Evolutionary conservation across 2,329 filamentous ascomycete species (phyloP), one percentile per base, ranked within the genome.

Genomic region (Trichoderma oligosporum): DNA sequence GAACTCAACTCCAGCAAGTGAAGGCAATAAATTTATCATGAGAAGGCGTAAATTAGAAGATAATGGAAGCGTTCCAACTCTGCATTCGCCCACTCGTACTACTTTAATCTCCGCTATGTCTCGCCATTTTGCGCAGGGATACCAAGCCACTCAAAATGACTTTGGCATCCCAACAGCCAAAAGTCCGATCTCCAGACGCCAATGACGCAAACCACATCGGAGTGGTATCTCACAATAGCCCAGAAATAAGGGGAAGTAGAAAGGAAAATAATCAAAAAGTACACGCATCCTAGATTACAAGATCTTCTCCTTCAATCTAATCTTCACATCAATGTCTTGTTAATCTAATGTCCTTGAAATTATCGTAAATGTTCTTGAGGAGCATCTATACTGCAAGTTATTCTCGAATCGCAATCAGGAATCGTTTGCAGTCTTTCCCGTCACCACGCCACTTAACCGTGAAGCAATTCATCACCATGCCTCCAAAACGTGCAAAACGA

Each of bases 171-270:
- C 55, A 55, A 55, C 56, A 46, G 45, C 22, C 18, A 42, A 56
- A 59, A 18, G 4, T 27, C 49, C 69, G 70, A 73, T 73, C 70
- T 60, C 59, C 57, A 64, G 60, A 56, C 62, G 60, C 44, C 63
- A 59, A 70, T 71, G 62, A 67, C 66, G 63, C 62, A 63, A 61
- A 63, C 63, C 56, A 62, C 61, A 72, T 73, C 71, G 70, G 61
- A 54, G 46, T 59, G 54, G 18, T 44, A 51, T 18, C 18, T 27
- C 25, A 38, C 4, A 45, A 22, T 29, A 14, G 11, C 33, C 20
- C 11, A 56, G 24, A 44, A 51, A 14, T 16, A n/a, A 42, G 27
- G 12, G 8, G 11, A 27, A 27, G 7, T 46, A 45, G 4, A 46
- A 55, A 46, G 42, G 9, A 3, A 44, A 12, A 18, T 31, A 18